Base-by-base conservation (phyloP, 1,139 yeast genomes). In the Citeromyces hawaiiensis region DNA sequence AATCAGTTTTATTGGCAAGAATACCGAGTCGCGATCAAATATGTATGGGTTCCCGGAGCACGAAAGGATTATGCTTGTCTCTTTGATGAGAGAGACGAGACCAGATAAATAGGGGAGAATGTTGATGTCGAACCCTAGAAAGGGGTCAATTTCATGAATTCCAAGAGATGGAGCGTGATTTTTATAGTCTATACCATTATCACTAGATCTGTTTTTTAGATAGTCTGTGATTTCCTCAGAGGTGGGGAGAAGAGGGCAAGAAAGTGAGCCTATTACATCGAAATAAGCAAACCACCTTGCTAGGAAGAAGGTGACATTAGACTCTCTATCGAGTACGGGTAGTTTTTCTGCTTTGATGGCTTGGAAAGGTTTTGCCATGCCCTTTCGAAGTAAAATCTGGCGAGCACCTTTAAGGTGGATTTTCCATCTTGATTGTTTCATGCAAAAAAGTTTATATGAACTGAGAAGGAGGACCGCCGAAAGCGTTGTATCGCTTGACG, bases 211-310 rank as follows among this genome's bases (percentile, higher is more conserved):
- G 4, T 51, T 47, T 8, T 50, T 49, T 30, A 42, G 39, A 15
- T 27, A 15, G 10, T 14, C 21, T n/a, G 17, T 27, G 16, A 31
- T 30, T 19, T 38, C 37, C 2, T 50, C 47, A 17, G 43, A 34
- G 31, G 57, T 46, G 9, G 62, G 60, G 30, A 51, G 52, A 45
- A 60, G 49, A 3, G 63, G 56, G 0, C 63, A 57, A 3, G 66
- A 60, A 29, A 81, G 57, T 1, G 79, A 70, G 0, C 87, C 85
- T 32, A 82, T 67, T 1, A 79, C 74, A 49, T 81, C 88, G 37
- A 79, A 63, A 48, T 79, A 83, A 0, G 79, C 81, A 51, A 76
- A 78, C 82, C 88, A 78, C 42, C 91, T 59, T 52, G 76, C 64
- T 41, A 83, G 59, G 49, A 83, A 82, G 47, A 66, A 77, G 1